Percentiles rank a stretch among this genome's conserved stretches.
Conservation (phyloP, 2,329 filamentous ascomycete species). For the Ilyonectria destructans region DNA sequence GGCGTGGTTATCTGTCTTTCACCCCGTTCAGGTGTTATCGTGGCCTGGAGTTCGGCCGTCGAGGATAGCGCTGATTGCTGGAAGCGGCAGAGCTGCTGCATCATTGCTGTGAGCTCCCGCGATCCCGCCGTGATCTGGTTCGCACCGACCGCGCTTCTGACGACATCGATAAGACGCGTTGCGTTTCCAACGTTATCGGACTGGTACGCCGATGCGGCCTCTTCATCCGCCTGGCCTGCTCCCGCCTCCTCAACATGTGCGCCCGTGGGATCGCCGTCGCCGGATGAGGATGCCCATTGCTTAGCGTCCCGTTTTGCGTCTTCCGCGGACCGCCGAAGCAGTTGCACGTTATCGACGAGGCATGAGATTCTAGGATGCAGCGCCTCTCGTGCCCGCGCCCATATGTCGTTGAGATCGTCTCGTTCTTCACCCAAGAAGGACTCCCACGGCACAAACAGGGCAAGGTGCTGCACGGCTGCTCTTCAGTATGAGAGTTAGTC, state of each 20-base stretch:
- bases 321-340: constrained; percentile 3
- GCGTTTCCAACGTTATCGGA: background rate
- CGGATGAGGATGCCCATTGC: background rate
- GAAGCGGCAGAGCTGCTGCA: constrained; percentile 22
- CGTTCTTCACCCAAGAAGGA: background rate
- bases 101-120: constrained; percentile 14
- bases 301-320: constrained; percentile 7
- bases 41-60: constrained; percentile 10
- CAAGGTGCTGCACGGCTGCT: background rate
- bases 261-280: background rate
- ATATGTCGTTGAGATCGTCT: background rate
- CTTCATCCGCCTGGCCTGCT: background rate
- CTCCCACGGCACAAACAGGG: background rate
- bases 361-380: background rate
- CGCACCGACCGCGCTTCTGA: constrained; percentile 7
- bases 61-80: background rate
- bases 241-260: background rate
- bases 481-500: background rate
- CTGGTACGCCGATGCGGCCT: background rate
- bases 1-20: constrained; percentile 1
- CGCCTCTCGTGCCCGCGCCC: no score
- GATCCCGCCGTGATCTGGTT: constrained; percentile 21
- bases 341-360: background rate
- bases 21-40: background rate
- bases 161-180: constrained; percentile 21